These are phyloP conservation scores for Fusarium nanum DNA, from an alignment of 2,329 filamentous ascomycete genomes.

Conservation along the genomic window DNA sequence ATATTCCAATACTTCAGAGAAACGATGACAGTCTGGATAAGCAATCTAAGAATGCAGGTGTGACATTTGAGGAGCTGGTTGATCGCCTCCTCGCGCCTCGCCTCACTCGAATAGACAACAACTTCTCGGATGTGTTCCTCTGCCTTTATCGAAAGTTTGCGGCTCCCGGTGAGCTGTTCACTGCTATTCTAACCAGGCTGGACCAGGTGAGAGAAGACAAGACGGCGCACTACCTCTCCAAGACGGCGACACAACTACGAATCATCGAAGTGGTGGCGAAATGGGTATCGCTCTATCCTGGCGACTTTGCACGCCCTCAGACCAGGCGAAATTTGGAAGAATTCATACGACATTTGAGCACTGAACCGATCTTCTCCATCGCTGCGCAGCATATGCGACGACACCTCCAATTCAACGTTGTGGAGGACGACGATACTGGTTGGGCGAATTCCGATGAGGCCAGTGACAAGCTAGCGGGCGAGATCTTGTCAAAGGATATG, in stretches of 20 bases:
- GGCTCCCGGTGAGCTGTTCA: slow-evolving; percentile 80
- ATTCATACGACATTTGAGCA: slow-evolving; percentile 80
- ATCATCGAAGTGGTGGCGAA: slow-evolving; percentile 86
- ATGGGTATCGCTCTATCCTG: slow-evolving; percentile 91
- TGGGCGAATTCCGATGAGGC: slow-evolving; percentile 86
- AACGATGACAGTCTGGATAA: slow-evolving; percentile 70
- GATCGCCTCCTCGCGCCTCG: slow-evolving; percentile 86
- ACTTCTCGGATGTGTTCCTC: slow-evolving; percentile 89
- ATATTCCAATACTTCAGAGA: slow-evolving; percentile 74
- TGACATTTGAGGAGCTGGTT: slow-evolving; percentile 78
- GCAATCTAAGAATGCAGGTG: slow-evolving; percentile 63
- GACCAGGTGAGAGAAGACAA: slow-evolving; percentile 76
- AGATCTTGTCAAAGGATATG: slow-evolving; percentile 55
- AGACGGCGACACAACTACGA: slow-evolving; percentile 83
- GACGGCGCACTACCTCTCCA: slow-evolving; percentile 76
- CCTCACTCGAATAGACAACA: slow-evolving; percentile 86
- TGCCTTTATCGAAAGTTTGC: slow-evolving; percentile 96
- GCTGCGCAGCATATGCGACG: slow-evolving; percentile 86
- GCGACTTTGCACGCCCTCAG: slow-evolving; percentile 85
- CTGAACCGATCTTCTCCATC: slow-evolving; percentile 83
- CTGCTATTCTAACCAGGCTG: slow-evolving; percentile 80
- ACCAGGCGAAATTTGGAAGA: slow-evolving; percentile 78
- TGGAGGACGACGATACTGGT: slow-evolving; percentile 89
- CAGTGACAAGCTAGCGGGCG: slow-evolving; percentile 51
- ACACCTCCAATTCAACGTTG: slow-evolving; percentile 77